Percentiles rank a stretch among this genome's conserved stretches.
Evolutionary conservation across 139 green algal species (phyloP).

Genomic region (Picochlorum sp.): DNA sequence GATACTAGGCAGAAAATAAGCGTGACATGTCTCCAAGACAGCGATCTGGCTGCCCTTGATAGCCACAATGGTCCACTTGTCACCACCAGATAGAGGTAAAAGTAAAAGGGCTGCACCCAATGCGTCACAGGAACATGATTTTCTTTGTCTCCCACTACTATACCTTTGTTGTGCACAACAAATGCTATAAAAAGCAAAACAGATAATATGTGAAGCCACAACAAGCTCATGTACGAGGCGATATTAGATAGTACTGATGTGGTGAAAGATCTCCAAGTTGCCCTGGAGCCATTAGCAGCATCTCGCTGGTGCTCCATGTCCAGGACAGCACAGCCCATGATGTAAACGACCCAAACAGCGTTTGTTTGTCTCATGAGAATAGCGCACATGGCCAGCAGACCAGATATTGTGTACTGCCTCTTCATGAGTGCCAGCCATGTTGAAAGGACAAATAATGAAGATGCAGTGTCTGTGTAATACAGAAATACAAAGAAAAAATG

Average conservation of each 20-base stretch:
- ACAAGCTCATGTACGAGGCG: background rate
- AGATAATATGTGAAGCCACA: constrained; percentile 32
- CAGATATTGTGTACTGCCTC: constrained; percentile 7
- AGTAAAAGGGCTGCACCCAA: constrained; percentile 75
- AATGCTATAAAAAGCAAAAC: constrained; percentile 61
- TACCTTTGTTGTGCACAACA: constrained; percentile 67
- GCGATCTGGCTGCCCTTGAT: background rate
- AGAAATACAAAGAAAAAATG: constrained; percentile 87
- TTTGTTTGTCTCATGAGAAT: constrained; percentile 84
- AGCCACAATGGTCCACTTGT: constrained; percentile 26
- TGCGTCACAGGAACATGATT: constrained; percentile 64
- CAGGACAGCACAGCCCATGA: constrained; percentile 13
- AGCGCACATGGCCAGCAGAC: constrained; percentile 35
- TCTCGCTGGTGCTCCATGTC: background rate
- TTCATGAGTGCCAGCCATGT: constrained; percentile 27
- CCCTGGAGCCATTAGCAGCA: too few species aligned
- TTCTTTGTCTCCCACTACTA: constrained; percentile 72
- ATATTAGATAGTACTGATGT: too few species aligned
- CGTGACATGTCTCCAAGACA: background rate
- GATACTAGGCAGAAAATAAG: background rate
- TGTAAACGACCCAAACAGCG: constrained; percentile 79
- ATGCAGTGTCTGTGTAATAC: constrained; percentile 88
- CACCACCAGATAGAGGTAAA: constrained; percentile 40
- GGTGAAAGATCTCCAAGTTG: too few species aligned
- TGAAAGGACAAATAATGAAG: constrained; percentile 52